Evolutionary conservation across 495 filamentous ascomycete genomes (phyloP), one percentile per base, ranked within the genome.

Genomic region (Glarea lozoyensis): DNA sequence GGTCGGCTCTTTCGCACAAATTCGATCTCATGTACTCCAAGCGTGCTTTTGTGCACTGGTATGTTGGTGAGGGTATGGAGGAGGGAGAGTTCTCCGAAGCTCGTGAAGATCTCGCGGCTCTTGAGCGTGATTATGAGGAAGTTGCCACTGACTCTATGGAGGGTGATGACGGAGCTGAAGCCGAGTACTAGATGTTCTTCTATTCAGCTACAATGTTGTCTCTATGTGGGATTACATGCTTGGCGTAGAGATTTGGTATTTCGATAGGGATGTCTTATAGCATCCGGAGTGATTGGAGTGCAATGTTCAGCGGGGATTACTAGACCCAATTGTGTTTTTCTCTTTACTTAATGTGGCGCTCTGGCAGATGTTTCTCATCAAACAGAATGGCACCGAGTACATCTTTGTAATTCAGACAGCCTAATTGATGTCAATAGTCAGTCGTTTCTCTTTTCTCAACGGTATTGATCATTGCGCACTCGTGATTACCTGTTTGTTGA

Each of bases 21-120:
- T 98, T 98, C 70, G 92, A 98, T 56, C 88, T 98, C 61, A 98
- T 98, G 92, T 97, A 97, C 78, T 89, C 89, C 63, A 98, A 98
- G 81, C 92, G 92, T 68, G 92, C 92, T 43, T 98, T 98, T 72
- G 92, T 98, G 39, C 92, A 98, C 70, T 98, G 92, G 92, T 98
- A 98, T 58, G 92, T 98, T 63, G 92, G 92, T 70, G 92, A 98
- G 76, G 92, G 92, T 79, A 98, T 98, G 92, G 92, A 98, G 75
- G 92, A 98, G 68, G 92, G 92, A 61, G 92, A 98, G 67, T 98
- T 98, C 76, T 93, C 87, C 37, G 92, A 98, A 77, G 92, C 92
- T 40, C 86, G 92, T 66, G 92, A 98, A 74, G 92, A 98, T 68
- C 66, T 98, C 58, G 92, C 92, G 58, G 92, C 92, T 55, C 79